phyloP scores from a whole-genome alignment of 257 asterid species.

The Solanum phureja region DNA sequence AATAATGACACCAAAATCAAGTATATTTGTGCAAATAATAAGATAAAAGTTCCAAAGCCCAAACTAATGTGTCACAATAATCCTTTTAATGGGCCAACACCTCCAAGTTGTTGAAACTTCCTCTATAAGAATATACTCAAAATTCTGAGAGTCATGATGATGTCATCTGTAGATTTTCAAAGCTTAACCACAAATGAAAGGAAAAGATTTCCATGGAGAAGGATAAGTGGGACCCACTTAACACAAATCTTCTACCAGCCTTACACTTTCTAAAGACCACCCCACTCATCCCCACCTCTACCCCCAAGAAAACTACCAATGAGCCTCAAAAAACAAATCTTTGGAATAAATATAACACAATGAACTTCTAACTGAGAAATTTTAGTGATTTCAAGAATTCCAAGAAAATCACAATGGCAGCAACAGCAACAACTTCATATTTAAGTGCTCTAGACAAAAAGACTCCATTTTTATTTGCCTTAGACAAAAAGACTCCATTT shows the following conservation, averaged over 20 bases:
- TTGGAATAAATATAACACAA: not conserved
- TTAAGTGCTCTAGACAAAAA: constrained; percentile 9
- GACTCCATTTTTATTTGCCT: not conserved
- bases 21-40: not conserved
- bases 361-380: not conserved
- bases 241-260: constrained; percentile 34
- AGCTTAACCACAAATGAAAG: not conserved
- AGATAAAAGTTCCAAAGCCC: not conserved
- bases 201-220: constrained; percentile 3
- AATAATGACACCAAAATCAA: not conserved
- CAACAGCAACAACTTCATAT: constrained; percentile 34
- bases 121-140: not conserved
- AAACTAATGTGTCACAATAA: not conserved
- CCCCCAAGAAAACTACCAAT: not conserved
- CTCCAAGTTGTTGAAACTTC: not conserved
- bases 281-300: not conserved
- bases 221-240: constrained; percentile 56
- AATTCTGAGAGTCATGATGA: not conserved
- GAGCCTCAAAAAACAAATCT: not conserved
- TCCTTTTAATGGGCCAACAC: not conserved
- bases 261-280: constrained; percentile 21
- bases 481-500: not conserved
- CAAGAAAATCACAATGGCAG: constrained; percentile 25
- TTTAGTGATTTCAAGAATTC: not conserved
- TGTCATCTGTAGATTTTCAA: not conserved